Evolutionary conservation across 352 stramenopile species (phyloP).

Genomic region (Globisporangium polare): DNA sequence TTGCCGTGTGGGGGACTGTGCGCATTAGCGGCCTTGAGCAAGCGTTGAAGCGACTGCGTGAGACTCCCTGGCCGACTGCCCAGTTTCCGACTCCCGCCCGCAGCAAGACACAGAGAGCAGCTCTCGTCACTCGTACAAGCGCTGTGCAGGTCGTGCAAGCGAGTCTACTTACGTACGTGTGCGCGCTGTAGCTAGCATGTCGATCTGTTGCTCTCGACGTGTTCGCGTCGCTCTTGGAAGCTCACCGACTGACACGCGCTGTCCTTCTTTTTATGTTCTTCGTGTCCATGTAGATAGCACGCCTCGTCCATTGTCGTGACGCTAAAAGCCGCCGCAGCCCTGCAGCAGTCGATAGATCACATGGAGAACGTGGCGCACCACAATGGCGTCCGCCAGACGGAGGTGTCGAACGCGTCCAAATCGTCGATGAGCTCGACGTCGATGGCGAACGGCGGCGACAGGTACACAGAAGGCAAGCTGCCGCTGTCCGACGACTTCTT

Average conservation of each 20-base stretch:
- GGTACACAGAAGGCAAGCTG: slow-evolving; percentile 27
- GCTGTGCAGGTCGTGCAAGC: too few relatives aligned
- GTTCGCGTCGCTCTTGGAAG: too few relatives aligned
- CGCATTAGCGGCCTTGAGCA: too few relatives aligned
- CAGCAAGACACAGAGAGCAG: not conserved
- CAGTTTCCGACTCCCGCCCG: not conserved
- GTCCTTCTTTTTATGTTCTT: too few relatives aligned
- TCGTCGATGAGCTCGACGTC: slow-evolving; percentile 10
- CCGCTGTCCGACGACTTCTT: slow-evolving; percentile 74
- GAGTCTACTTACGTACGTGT: too few relatives aligned
- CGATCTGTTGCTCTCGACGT: too few relatives aligned
- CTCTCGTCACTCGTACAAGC: too few relatives aligned
- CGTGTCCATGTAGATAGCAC: too few relatives aligned
- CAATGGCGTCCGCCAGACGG: not conserved
- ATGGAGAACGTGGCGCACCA: not conserved
- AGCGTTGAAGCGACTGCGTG: not conserved
- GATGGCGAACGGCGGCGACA: not conserved
- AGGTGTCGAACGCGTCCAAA: slow-evolving; percentile 11
- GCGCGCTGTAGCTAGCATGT: too few relatives aligned
- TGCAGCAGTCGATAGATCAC: not conserved
- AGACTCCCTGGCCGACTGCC: not conserved
- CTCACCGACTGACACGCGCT: too few relatives aligned
- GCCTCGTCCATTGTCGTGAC: not conserved
- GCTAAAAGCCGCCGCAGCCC: too few relatives aligned
- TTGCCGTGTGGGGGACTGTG: not conserved